These are phyloP conservation scores for Salvia sclarea DNA, from an alignment of 305 asterid genomes.

Conservation along the genomic window DNA sequence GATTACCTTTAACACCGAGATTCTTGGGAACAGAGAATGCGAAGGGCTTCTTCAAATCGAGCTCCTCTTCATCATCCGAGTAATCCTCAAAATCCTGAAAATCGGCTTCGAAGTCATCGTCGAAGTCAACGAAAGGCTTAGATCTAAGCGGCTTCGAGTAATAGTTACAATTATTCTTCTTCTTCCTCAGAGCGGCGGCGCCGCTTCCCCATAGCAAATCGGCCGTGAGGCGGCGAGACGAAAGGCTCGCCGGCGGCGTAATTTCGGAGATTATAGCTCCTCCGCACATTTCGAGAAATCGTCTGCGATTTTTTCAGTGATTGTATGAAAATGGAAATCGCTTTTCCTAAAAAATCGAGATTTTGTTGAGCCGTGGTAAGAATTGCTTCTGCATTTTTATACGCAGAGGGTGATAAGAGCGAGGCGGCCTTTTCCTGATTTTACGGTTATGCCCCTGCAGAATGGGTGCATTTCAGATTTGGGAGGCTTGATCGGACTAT, in stretches of 20 bases:
- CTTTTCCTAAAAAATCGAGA: not conserved
- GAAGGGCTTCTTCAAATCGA: constrained; percentile 43
- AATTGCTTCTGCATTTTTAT: not conserved
- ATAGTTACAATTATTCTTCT: constrained; percentile 34
- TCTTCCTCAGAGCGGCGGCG: constrained; percentile 39
- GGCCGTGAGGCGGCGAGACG: constrained; percentile 63
- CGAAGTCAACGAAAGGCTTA: constrained; percentile 30
- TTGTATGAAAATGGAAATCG: not conserved
- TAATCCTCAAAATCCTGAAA: constrained; percentile 60
- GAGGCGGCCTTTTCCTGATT: not conserved
- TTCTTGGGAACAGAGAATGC: constrained; percentile 43
- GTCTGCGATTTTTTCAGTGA: not conserved
- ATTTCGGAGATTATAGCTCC: constrained; percentile 74
- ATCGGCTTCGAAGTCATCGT: constrained; percentile 63
- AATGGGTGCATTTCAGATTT: not conserved
- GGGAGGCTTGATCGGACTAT: not conserved
- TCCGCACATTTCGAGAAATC: constrained; percentile 55
- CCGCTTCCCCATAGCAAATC: constrained; percentile 64
- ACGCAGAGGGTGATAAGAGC: constrained; percentile 24
- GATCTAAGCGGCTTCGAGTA: constrained; percentile 50
- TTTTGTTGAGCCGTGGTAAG: not conserved
- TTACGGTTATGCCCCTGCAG: constrained; percentile 18
- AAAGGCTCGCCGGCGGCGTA: constrained; percentile 37
- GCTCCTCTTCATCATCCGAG: constrained; percentile 43
- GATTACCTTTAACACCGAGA: constrained; percentile 33